Percentiles rank a stretch among this genome's conserved stretches.
phyloP scores from a whole-genome alignment of 805 yeast genomes.

The Pichia paraexigua region DNA sequence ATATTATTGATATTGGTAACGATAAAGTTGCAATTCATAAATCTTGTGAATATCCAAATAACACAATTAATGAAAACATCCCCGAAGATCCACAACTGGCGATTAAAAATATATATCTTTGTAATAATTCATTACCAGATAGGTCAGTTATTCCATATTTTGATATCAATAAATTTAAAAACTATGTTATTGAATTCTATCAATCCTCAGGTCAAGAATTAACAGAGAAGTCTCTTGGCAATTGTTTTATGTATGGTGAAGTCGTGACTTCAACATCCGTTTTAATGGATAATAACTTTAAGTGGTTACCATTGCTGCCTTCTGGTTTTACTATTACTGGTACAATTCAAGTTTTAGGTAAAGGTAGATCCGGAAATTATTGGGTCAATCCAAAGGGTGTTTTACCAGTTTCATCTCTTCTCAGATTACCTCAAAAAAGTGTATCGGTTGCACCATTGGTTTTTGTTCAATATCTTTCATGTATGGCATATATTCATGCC shows the following conservation, averaged over 20 bases:
- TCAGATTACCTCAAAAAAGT: conserved; percentile 46
- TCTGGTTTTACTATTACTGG: conserved; percentile 66
- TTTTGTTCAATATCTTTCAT: conserved; percentile 77
- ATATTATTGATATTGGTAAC: conserved; percentile 40
- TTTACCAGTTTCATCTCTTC: conserved; percentile 67
- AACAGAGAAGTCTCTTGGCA: conserved; percentile 42
- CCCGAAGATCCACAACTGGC: conserved; percentile 49
- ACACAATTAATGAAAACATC: conserved; percentile 26
- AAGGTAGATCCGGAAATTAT: conserved; percentile 90
- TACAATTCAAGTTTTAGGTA: conserved; percentile 79
- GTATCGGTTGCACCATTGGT: conserved; percentile 48
- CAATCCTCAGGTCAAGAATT: conserved; percentile 13
- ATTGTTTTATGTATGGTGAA: conserved; percentile 67
- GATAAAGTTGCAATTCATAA: conserved; percentile 50
- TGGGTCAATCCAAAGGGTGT: conserved; percentile 97
- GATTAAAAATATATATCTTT: conserved; percentile 47
- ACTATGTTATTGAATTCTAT: conserved; percentile 31
- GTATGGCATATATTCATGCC: conserved; percentile 78
- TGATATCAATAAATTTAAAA: conserved; percentile 50
- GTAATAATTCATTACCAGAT: conserved; percentile 36
- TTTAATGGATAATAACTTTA: conserved; percentile 64
- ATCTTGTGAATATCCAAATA: conserved; percentile 25
- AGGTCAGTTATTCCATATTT: conserved; percentile 62
- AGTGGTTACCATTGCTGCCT: conserved; percentile 52
- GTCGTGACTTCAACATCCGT: conserved; percentile 84